Conservation (phyloP, 164 flowering plant species). For the Stephania cephalantha region DNA sequence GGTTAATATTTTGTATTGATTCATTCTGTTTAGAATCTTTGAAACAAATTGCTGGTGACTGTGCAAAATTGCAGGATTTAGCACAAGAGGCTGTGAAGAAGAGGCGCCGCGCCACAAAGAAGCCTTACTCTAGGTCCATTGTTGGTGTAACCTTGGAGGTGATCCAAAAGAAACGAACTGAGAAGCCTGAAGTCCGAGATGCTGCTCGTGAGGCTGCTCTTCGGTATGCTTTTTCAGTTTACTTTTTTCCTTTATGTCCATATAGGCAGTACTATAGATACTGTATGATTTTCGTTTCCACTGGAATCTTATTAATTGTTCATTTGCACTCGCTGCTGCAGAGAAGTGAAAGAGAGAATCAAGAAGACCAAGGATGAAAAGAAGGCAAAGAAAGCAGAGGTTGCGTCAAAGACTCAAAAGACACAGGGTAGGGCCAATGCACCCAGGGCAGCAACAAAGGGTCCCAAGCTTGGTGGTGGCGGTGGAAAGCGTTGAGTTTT, state of each 20-base stretch:
- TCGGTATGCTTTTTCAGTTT: conserved; percentile 16
- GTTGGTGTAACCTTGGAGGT: conserved; percentile 46
- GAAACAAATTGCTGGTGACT: not conserved
- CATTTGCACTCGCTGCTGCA: not conserved
- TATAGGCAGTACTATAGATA: no score
- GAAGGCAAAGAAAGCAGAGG: conserved; percentile 27
- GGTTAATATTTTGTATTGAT: not conserved
- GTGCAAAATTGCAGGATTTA: conserved; percentile 21
- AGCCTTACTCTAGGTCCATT: conserved; percentile 44
- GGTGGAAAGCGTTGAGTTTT: conserved; percentile 18
- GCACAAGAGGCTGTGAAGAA: conserved; percentile 38
- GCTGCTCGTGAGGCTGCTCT: conserved; percentile 49
- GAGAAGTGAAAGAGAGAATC: conserved; percentile 26
- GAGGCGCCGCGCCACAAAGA: conserved; percentile 43
- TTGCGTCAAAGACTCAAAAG: conserved; percentile 18
- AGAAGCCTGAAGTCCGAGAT: conserved; percentile 44
- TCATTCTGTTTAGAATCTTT: no score
- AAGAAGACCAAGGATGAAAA: conserved; percentile 28
- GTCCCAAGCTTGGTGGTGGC: conserved; percentile 19
- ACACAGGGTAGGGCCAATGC: conserved; percentile 15
- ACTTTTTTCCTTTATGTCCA: not conserved
- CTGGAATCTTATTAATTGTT: not conserved
- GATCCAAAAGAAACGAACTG: conserved; percentile 43
- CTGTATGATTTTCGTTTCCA: not conserved
- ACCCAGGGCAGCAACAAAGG: conserved; percentile 19